A percentile compares a stretch with the other conserved stretches of the same genome.
These are phyloP conservation scores for Colletotrichum sp. DNA, from an alignment of 2,329 filamentous ascomycete species.

Conservation along the genomic window DNA sequence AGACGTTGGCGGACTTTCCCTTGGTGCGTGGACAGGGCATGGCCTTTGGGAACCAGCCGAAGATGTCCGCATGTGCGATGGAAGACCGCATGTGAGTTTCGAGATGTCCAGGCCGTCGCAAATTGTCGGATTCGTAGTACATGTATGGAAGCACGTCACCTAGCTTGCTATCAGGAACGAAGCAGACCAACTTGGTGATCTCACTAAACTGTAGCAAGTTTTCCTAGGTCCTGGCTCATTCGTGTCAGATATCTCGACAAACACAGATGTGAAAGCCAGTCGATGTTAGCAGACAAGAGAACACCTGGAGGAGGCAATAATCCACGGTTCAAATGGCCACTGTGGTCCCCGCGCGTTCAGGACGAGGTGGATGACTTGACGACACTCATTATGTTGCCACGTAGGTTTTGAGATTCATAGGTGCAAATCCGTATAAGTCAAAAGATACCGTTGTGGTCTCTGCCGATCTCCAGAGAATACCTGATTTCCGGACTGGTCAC, in stretches of 20 bases:
- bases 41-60: background rate
- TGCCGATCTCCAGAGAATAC: fast-evolving
- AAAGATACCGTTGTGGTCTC: background rate
- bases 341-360: background rate
- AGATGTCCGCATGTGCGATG: too few species aligned
- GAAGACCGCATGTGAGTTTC: too few species aligned
- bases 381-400: background rate
- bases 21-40: background rate
- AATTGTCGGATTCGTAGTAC: too few species aligned
- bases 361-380: background rate
- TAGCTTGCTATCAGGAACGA: background rate
- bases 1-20: background rate
- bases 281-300: background rate
- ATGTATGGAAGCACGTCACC: background rate
- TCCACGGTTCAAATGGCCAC: background rate
- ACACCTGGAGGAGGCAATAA: background rate
- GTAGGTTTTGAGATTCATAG: fast-evolving
- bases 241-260: background rate
- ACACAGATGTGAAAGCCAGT: background rate
- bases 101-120: too few species aligned
- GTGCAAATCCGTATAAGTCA: background rate
- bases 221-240: fast-evolving
- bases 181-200: background rate
- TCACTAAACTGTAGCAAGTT: background rate
- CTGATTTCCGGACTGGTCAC: background rate